Evolutionary conservation across 306 rosid genomes (phyloP), one percentile per base, ranked within the genome.

Genomic region (Crataegus laevigata): DNA sequence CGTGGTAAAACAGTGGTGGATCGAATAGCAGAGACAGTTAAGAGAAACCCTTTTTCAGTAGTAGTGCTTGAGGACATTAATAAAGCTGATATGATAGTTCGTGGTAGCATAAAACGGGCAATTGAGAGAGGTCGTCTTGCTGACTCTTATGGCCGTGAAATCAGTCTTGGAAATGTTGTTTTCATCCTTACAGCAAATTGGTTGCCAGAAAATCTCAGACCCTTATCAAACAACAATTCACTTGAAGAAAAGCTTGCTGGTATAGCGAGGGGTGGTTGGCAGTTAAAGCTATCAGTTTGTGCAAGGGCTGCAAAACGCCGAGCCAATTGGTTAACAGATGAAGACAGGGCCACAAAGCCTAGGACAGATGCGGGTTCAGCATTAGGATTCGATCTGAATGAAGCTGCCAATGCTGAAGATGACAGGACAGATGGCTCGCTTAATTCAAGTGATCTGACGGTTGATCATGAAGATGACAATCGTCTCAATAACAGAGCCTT

Each of bases 111-210:
- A 52, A 92, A 86, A 84, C 74, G 85, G 68, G 98, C 98, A 17
- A 84, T 96, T 91, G 99, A 90, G 72, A 85, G 89, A 78, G 99
- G 98, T 12, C 89, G 99, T 30, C 77, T 96, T 63, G 71, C 82
- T 0, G 98, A 96, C 78, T 89, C 98, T 63, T 87, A 89, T 42
- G 99, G 99, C 67, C 93, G 99, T 1, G 99, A 96, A 85, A 80
- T 89, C 79, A 90, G 97, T 74, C 91, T 96, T 0, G 96, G 92
- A 40, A 96, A 84, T 77, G 93, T 90, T 45, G 87, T 92, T 71
- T 92, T 96, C 79, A 83, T 96, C 73, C 97, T 92, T 73, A 86
- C 98, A 0, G 84, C 98, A 57, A 90, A 77, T 77, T 89, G 96
- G 94, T 73, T 88, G 80, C 99, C 97, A 1, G 96, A 96, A 50